phyloP scores from a whole-genome alignment of 2,329 filamentous ascomycete species.

The Dactylellina cionopaga region DNA sequence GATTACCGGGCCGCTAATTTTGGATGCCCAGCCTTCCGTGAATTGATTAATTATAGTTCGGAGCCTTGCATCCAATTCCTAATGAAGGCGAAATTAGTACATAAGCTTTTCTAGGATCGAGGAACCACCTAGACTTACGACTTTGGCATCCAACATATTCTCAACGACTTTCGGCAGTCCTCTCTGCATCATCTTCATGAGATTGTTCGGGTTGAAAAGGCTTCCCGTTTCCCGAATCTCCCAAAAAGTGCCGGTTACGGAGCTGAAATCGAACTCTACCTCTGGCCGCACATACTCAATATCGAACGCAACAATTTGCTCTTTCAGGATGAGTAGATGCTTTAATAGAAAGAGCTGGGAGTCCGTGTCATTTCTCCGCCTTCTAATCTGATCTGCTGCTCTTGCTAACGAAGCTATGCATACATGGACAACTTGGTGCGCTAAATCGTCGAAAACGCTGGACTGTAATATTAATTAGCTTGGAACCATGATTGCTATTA shows the following conservation, averaged over 20 bases:
- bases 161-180: constrained; percentile 74
- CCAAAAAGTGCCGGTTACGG: constrained; percentile 73
- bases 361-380: constrained; percentile 71
- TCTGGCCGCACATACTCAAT: constrained; percentile 79
- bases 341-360: constrained; percentile 92
- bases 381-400: constrained; percentile 74
- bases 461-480: constrained; percentile 63
- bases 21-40: constrained; percentile 68
- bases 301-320: constrained; percentile 94
- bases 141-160: constrained; percentile 77
- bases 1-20: constrained; percentile 67
- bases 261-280: constrained; percentile 73
- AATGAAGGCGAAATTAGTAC: constrained; percentile 9
- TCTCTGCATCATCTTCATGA: constrained; percentile 69
- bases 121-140: constrained; percentile 59
- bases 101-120: not conserved
- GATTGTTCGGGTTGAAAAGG: constrained; percentile 72
- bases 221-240: constrained; percentile 73
- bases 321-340: constrained; percentile 92
- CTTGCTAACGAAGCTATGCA: constrained; percentile 84
- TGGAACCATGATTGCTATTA: not conserved
- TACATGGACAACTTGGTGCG: constrained; percentile 86
- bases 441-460: constrained; percentile 76
- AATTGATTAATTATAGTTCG: constrained; percentile 74
- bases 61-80: constrained; percentile 70